phyloP scores from a whole-genome alignment of 768 basidiomycete species.

The Cystobasidium onofrii region DNA sequence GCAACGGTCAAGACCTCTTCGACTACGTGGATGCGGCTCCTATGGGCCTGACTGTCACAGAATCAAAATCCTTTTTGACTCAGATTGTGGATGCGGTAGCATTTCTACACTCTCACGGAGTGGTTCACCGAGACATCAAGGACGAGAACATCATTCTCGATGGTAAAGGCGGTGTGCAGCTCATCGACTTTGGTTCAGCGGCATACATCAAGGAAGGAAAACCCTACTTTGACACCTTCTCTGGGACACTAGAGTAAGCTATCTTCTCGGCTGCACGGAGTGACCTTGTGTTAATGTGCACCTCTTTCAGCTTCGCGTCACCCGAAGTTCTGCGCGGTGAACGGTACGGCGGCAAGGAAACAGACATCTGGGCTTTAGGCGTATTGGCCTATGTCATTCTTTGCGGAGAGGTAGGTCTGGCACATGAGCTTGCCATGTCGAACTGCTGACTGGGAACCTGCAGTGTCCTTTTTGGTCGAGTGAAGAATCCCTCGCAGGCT shows the following conservation, averaged over 20 bases:
- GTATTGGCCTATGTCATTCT: constrained; percentile 93
- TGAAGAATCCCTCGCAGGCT: constrained; percentile 38
- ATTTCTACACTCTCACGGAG: constrained; percentile 84
- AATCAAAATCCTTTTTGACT: constrained; percentile 74
- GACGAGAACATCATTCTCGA: constrained; percentile 60
- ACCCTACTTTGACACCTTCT: constrained; percentile 49
- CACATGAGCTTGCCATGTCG: too few relatives aligned
- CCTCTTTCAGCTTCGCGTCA: constrained; percentile 61
- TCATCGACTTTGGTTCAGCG: constrained; percentile 91
- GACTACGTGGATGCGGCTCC: constrained; percentile 88
- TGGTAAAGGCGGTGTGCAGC: constrained; percentile 67
- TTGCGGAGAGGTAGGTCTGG: constrained; percentile 70
- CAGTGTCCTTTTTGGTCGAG: constrained; percentile 35
- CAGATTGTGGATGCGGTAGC: constrained; percentile 79
- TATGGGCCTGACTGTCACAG: constrained; percentile 65
- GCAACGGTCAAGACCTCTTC: constrained; percentile 66
- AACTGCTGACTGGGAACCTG: too few relatives aligned
- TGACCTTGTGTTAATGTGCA: neutral
- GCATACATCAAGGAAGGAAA: constrained; percentile 48
- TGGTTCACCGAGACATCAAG: constrained; percentile 96
- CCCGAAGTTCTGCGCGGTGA: constrained; percentile 94
- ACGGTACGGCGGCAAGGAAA: constrained; percentile 88
- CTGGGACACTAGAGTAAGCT: constrained; percentile 46
- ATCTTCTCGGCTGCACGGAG: too few relatives aligned
- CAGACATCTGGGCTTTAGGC: constrained; percentile 97